These are phyloP conservation scores for Solanum clarkiae DNA, from an alignment of 257 asterid genomes.

Conservation along the genomic window DNA sequence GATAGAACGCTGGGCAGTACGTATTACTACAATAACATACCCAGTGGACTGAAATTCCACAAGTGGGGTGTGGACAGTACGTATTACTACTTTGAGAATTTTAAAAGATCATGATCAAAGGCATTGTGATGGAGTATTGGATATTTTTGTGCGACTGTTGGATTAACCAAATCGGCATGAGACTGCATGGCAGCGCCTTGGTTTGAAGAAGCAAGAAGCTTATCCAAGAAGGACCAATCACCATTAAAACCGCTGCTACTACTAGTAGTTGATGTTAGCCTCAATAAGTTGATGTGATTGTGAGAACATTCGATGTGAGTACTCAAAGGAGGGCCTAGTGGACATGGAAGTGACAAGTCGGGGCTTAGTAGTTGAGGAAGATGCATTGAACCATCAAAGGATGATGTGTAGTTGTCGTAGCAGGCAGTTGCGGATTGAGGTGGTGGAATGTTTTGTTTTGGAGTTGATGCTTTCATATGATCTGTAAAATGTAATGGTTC, in stretches of 20 bases:
- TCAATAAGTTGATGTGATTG: constrained; percentile 27
- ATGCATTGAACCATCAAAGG: constrained; percentile 27
- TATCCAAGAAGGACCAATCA: constrained; percentile 70
- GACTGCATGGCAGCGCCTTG: constrained; percentile 2
- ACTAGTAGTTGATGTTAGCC: constrained; percentile 15
- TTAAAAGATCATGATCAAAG: constrained; percentile 1
- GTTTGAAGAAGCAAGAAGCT: constrained; percentile 44
- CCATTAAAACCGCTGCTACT: constrained; percentile 12
- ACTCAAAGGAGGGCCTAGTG: constrained; percentile 14
- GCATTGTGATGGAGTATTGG: background rate
- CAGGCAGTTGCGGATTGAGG: background rate
- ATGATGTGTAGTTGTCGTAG: background rate
- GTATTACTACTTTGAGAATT: constrained; percentile 7
- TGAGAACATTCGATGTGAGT: constrained; percentile 15
- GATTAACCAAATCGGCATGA: background rate
- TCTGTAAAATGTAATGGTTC: constrained; percentile 10
- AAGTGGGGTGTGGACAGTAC: no score
- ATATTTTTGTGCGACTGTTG: background rate
- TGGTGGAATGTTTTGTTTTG: constrained; percentile 13
- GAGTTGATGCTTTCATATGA: constrained; percentile 2
- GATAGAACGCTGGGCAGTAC: background rate
- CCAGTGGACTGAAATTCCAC: no score
- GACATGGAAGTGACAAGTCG: constrained; percentile 21
- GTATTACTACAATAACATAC: no score
- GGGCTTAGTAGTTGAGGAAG: constrained; percentile 52